A percentile compares a stretch with the other conserved stretches of the same genome.
These are phyloP conservation scores for Hansfordia pulvinata DNA, from an alignment of 2,329 filamentous ascomycete genomes.

Conservation along the genomic window DNA sequence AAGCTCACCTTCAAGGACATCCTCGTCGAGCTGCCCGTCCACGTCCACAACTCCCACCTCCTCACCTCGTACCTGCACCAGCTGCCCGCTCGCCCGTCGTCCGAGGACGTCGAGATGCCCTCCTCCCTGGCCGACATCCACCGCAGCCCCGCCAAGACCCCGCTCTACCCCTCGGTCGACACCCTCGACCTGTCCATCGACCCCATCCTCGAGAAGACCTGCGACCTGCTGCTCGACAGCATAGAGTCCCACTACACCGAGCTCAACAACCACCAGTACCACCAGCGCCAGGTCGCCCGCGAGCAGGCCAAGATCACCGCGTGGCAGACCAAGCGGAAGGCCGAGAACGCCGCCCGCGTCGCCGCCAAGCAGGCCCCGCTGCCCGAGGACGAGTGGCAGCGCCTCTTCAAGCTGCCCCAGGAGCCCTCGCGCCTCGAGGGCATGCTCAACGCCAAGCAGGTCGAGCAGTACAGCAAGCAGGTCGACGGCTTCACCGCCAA, in stretches of 20 bases:
- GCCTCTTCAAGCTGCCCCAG: conserved; percentile 92
- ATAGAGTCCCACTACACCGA: conserved; percentile 98
- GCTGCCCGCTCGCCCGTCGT: conserved; percentile 54
- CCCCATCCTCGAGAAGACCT: conserved; percentile 96
- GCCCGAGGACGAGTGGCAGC: conserved; percentile 96
- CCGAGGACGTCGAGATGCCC: conserved; percentile 60
- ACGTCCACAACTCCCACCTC: conserved; percentile 93
- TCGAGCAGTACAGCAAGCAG: conserved; percentile 95
- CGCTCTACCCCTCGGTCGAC: conserved; percentile 80
- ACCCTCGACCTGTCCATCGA: conserved; percentile 87
- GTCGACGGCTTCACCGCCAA: conserved; percentile 90
- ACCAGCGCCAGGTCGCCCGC: conserved; percentile 82
- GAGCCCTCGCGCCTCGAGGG: conserved; percentile 89
- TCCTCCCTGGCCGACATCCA: conserved; percentile 67
- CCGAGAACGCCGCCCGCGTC: conserved; percentile 76
- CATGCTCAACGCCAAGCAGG: conserved; percentile 89
- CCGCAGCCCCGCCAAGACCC: conserved; percentile 44
- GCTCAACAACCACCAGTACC: conserved; percentile 96
- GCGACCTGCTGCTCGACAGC: conserved; percentile 87
- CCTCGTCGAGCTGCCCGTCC: conserved; percentile 76
- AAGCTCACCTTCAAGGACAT: conserved; percentile 91
- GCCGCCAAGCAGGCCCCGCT: conserved; percentile 80
- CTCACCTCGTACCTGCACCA: conserved; percentile 93
- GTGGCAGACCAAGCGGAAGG: conserved; percentile 94
- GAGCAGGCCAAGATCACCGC: conserved; percentile 94